Base-by-base conservation (phyloP, 345 rosid species). In the Gossypium longicalyx region DNA sequence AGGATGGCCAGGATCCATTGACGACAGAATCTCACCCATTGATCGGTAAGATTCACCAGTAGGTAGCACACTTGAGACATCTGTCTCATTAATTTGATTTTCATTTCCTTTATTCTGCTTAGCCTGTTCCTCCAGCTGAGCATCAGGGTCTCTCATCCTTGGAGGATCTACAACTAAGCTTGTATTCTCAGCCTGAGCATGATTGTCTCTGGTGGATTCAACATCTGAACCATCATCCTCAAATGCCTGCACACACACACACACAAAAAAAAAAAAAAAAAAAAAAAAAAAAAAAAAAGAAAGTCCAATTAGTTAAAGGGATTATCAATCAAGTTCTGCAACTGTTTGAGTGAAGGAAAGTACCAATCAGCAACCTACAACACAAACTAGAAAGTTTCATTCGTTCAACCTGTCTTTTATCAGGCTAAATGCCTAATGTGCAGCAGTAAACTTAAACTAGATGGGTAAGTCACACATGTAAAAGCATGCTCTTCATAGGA, bases 141-240 rank as follows among this genome's bases (percentile, higher is more conserved):
- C 80, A 81, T 80, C 82, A 77, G 77, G 79, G 75, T 89, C 85
- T 78, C 82, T 80, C 58, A 72, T 77, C 62, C 80, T 79, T 67
- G 58, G 79, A 78, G 87, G 73, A 82, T 82, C 88, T 72, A 76
- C 66, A 41, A 79, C 85, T 56, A 82, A 38, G 57, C 80, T 83
- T 75, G 86, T 79, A 81, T 76, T 83, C 82, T 85, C 88, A 56
- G 77, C 83, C 27, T 77, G 72, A 76, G 76, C 83, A 73, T 71
- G 85, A 80, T 72, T 77, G 76, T 85, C 80, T 79, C 81, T 85
- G 2, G 97, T 87, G 71, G 90, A 89, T 77, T 85, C 94, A 82
- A 57, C 82, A 82, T 91, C 99, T 48, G 90, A 95, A 78, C 90
- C 96, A 83, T 92, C 95, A 61, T 89, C 91, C 52, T 90, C 93